Percentiles rank a stretch among this genome's conserved stretches.
phyloP scores from a whole-genome alignment of 1,284 basidiomycete genomes.

The Erythrobasidium hasegawianum region DNA sequence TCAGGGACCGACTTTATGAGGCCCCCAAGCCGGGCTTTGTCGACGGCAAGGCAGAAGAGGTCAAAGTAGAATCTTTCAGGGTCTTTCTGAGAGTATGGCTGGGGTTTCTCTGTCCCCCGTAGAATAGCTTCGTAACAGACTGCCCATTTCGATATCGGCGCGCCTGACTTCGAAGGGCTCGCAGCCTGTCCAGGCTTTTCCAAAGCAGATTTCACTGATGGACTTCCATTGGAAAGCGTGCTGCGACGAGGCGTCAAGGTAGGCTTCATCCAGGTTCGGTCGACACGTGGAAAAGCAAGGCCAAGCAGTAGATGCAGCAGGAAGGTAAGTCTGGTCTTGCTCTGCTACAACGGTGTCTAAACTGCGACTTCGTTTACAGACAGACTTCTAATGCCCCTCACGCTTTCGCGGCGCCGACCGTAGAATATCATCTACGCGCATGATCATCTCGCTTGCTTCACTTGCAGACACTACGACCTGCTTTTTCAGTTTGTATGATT shows the following conservation, averaged over 20 bases:
- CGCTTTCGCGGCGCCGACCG: slow-evolving; percentile 58
- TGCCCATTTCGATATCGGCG: slow-evolving; percentile 17
- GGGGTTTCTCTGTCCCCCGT: slow-evolving; percentile 18
- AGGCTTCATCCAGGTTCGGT: slow-evolving; percentile 13
- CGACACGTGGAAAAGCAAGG: background rate
- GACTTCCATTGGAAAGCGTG: slow-evolving; percentile 17
- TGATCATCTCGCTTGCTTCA: slow-evolving; percentile 98
- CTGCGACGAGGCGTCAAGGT: slow-evolving; percentile 16
- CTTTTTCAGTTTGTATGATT: slow-evolving; percentile 95
- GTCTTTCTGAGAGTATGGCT: slow-evolving; percentile 22
- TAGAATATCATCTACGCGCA: slow-evolving; percentile 65
- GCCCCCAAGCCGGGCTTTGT: background rate
- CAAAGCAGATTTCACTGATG: slow-evolving; percentile 1
- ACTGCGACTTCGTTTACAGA: no score
- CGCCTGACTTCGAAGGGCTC: slow-evolving; percentile 9
- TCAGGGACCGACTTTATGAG: slow-evolving; percentile 11
- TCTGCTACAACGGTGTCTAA: no score
- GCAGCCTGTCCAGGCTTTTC: background rate
- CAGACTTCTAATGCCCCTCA: slow-evolving; percentile 51
- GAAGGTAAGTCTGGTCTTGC: background rate
- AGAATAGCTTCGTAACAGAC: slow-evolving; percentile 28
- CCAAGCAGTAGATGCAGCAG: background rate
- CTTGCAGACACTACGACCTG: slow-evolving; percentile 92
- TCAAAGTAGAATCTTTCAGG: slow-evolving; percentile 38
- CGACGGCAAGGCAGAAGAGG: slow-evolving; percentile 40